A percentile compares a stretch with the other conserved stretches of the same genome.
These are phyloP conservation scores for Xylaria sp. DNA, from an alignment of 2,329 filamentous ascomycete species.

Conservation along the genomic window DNA sequence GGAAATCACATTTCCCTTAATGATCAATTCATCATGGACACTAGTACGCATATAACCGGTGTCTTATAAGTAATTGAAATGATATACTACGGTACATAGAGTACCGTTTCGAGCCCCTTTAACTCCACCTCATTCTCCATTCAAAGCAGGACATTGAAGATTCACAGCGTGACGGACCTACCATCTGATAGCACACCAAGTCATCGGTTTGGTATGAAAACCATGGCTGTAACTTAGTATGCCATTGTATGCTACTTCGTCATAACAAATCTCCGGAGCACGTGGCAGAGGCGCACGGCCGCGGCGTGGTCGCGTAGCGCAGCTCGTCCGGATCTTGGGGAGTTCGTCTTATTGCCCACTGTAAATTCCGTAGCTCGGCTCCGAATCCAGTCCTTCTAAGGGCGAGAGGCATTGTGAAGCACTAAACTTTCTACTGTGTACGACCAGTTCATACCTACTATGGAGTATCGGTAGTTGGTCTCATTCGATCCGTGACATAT, in stretches of 20 bases:
- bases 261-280: neutral
- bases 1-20: slow-evolving; percentile 2
- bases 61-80: neutral
- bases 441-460: neutral
- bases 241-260: neutral
- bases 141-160: neutral
- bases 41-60: no score
- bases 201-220: neutral
- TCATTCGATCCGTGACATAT: neutral
- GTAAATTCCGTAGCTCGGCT: neutral
- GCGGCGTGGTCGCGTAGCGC: neutral
- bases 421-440: no score
- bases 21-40: neutral
- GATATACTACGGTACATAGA: neutral
- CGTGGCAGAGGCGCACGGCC: neutral
- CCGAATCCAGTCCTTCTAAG: neutral
- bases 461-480: neutral
- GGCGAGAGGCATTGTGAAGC: slow-evolving; percentile 5
- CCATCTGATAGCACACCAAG: neutral
- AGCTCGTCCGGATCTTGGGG: neutral
- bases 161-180: no score
- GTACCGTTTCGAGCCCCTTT: neutral
- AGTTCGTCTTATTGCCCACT: neutral
- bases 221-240: neutral
- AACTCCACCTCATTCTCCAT: slow-evolving; percentile 2